A percentile compares a stretch with the other conserved stretches of the same genome.
These are phyloP conservation scores for Podila clonocystis DNA, from an alignment of 192 early-diverging fungal genomes.

Conservation along the genomic window DNA sequence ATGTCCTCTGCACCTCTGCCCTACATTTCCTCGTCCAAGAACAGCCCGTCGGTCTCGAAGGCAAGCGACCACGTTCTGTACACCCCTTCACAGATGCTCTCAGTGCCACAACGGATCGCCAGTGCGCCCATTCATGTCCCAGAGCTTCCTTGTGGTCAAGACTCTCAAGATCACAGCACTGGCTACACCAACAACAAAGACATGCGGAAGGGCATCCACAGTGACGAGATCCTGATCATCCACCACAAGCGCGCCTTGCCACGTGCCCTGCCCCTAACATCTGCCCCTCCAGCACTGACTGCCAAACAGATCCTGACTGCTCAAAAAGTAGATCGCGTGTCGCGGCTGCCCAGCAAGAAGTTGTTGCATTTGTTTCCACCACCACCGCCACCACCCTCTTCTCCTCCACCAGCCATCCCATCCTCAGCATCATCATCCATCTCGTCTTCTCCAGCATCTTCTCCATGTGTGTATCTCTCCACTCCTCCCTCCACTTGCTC, in stretches of 20 bases:
- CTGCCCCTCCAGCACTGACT: not conserved
- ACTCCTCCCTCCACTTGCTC: not conserved
- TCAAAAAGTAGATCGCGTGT: not conserved
- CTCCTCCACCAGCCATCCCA: slow-evolving; percentile 43
- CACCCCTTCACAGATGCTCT: slow-evolving; percentile 1
- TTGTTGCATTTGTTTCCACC: slow-evolving; percentile 16
- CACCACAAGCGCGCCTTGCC: not conserved
- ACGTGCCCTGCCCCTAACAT: not conserved
- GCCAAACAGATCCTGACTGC: slow-evolving; percentile 1
- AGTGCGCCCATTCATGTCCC: not conserved
- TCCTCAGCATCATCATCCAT: slow-evolving; percentile 7
- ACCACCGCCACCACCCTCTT: slow-evolving; percentile 31
- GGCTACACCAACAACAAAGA: not conserved
- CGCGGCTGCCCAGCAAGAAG: slow-evolving; percentile 1
- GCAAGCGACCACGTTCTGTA: not conserved
- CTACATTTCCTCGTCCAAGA: not conserved
- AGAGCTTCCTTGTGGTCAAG: not conserved
- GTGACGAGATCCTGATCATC: not conserved
- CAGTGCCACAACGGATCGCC: not conserved
- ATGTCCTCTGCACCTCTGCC: not conserved
- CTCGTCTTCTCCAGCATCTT: not conserved
- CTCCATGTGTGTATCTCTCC: slow-evolving; percentile 7
- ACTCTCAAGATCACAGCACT: not conserved
- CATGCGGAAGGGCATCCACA: not conserved
- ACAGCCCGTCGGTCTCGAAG: not conserved